A percentile compares a stretch with the other conserved stretches of the same genome.
phyloP scores from a whole-genome alignment of 2,329 filamentous ascomycete genomes.

The Xylariales sp. region DNA sequence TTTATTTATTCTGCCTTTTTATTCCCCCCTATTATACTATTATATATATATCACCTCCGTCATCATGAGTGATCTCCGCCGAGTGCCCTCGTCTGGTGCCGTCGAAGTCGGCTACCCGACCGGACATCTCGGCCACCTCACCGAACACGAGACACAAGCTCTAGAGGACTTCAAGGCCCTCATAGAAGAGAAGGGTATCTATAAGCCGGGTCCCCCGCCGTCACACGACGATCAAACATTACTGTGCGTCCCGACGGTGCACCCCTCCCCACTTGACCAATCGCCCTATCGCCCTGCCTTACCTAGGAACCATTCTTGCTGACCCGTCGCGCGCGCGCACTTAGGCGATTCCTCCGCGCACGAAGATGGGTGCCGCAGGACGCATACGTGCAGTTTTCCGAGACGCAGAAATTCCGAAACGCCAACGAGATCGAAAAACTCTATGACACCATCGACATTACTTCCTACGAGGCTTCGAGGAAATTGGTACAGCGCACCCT shows the following conservation, averaged over 20 bases:
- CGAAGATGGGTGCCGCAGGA: slow-evolving; percentile 82
- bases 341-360: slow-evolving; percentile 85
- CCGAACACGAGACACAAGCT: slow-evolving; percentile 72
- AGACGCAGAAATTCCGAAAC: slow-evolving; percentile 87
- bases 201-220: slow-evolving; percentile 64
- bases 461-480: slow-evolving; percentile 84
- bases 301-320: slow-evolving; percentile 16
- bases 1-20: background rate
- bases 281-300: background rate
- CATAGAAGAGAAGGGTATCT: slow-evolving; percentile 73
- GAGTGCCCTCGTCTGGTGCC: slow-evolving; percentile 49
- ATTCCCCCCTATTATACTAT: slow-evolving; percentile 1
- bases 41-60: slow-evolving; percentile 2
- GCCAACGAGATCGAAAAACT: slow-evolving; percentile 81
- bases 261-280: slow-evolving; percentile 18
- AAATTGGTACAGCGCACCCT: slow-evolving; percentile 67
- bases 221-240: slow-evolving; percentile 81
- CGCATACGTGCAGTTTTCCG: slow-evolving; percentile 84
- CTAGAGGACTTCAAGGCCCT: slow-evolving; percentile 78
- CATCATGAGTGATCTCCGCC: slow-evolving; percentile 43
- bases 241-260: slow-evolving; percentile 62
- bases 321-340: slow-evolving; percentile 29
- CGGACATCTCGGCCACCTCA: slow-evolving; percentile 86
- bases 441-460: slow-evolving; percentile 87
- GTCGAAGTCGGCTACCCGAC: slow-evolving; percentile 69